phyloP scores from a whole-genome alignment of 164 flowering plant genomes.

The Aristolochia fimbriata region DNA sequence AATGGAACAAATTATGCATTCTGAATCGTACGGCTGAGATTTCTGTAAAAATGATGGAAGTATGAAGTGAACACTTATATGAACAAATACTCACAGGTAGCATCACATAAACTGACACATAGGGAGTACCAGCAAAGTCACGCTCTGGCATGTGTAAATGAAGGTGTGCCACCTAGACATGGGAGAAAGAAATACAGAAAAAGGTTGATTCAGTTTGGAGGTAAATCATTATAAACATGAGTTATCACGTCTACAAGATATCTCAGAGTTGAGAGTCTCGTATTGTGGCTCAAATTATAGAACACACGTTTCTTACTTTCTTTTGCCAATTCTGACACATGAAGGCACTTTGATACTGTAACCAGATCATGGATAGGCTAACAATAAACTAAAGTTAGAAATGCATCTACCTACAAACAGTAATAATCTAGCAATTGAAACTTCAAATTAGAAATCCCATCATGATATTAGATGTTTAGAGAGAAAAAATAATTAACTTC shows the following conservation, averaged over 20 bases:
- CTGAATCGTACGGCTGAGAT: neutral
- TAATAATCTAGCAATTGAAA: too few relatives aligned
- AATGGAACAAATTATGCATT: neutral
- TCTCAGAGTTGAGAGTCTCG: too few relatives aligned
- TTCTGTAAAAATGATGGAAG: neutral
- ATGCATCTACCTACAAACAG: too few relatives aligned
- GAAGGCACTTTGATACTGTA: too few relatives aligned
- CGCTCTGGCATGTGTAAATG: conserved; percentile 7
- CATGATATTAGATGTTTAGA: too few relatives aligned
- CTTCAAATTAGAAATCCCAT: too few relatives aligned
- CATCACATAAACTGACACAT: conserved; percentile 16
- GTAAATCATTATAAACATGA: neutral
- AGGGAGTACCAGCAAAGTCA: conserved; percentile 13
- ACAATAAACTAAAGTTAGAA: too few relatives aligned
- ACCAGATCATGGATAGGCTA: too few relatives aligned
- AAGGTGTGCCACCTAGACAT: conserved; percentile 17
- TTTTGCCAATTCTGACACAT: too few relatives aligned
- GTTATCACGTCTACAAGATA: neutral
- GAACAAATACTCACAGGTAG: conserved; percentile 12
- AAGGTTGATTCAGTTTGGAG: neutral
- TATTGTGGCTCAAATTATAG: too few relatives aligned
- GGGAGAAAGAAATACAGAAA: neutral
- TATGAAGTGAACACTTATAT: neutral
- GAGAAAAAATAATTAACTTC: too few relatives aligned
- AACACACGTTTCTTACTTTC: too few relatives aligned